Base-by-base conservation (phyloP, 495 filamentous ascomycete species). In the Trichoderma asperelloides region DNA sequence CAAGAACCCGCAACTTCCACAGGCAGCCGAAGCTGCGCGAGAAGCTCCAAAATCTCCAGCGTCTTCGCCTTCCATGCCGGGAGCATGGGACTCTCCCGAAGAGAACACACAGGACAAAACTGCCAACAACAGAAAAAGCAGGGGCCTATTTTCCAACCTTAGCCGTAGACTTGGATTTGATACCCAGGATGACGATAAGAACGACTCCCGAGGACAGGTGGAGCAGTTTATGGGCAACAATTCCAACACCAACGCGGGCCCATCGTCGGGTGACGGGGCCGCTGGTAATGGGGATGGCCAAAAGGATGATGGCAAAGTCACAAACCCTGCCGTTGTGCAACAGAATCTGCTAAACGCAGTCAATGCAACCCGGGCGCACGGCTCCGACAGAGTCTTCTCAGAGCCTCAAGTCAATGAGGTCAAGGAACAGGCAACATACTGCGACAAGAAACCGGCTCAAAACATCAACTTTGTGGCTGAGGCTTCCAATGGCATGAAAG, bases 371-470 rank as follows among this genome's bases (percentile, higher is more conserved):
- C 87, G 93, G 28, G 81, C 93, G 21, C 88, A 96, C 76, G 87
- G 91, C 69, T 90, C 91, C 4, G 81, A 85, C 8, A 78, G 77
- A 37, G 72, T 97, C 47, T 93, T 88, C 75, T 84, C 85, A 37
- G 86, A 85, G 2, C 91, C 93, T 0, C 77, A 85, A 43, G 89
- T 89, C 23, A 87, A 86, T 62, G 79, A 86, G 41, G 87, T 98
- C 70, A 89, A 90, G 70, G 92, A 97, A 75, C 88, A 90, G 64
- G 85, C 88, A 62, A 90, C 91, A 0, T 98, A 97, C 79, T 98
- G 95, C 75, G 94, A 96, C 77, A 79, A 87, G 67, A 88, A 81
- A 57, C 88, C 90, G 23, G 88, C 85, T n/a, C 87, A 93, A 65
- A 89, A 98, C 76, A 85, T 98, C 45, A 79, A 80, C 40, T 90